Base-by-base conservation (phyloP, 2,329 filamentous ascomycete genomes). In the Cordyceps pruinosa region DNA sequence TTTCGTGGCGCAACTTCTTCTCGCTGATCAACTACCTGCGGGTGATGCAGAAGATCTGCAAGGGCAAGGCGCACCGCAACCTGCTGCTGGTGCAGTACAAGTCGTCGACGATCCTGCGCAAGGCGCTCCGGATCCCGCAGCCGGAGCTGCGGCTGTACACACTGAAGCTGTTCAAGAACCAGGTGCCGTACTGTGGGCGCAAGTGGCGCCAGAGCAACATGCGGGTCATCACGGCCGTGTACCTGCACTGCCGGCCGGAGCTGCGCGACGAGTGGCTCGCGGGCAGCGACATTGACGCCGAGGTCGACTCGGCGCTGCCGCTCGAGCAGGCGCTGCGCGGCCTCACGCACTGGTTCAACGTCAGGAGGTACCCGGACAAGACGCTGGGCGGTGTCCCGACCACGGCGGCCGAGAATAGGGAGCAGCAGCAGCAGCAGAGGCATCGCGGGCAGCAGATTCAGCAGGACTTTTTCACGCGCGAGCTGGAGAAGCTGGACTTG, bases 191-290 rank as follows among this genome's bases (percentile, higher is more conserved):
- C 77, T 97, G 93, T 71, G 93, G 94, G 23, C 87, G 94, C 44
- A 99, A 99, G 75, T 99, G 94, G 94, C 86, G 94, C 15, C 94
- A 97, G 75, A 86, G 86, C 64, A 97, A 99, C 72, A 99, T 99
- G 94, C 89, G 93, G 56, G 92, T 97, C 67, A 99, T 99, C 68
- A 99, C 94, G 0, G 91, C 92, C 4, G 90, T 99, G 1, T 99
- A 97, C 71, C 78, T 99, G 49, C 90, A 96, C 73, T 96, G 93
- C 68, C 82, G 91, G 8, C 93, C 93, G 0, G 93, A 97, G 70
- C 79, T 99, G 46, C 82, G 93, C 30, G 94, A 99, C 68, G 94
- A 97, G 73, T 97, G 94, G 93, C 80, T 97, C 1, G 86, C 89
- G 0, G 93, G 93, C 5, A 88, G 87, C 59, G 92, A 97, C 68